Percentiles rank a stretch among this genome's conserved stretches.
phyloP scores from a whole-genome alignment of 257 asterid species.

The Fraxinus cuspidata region DNA sequence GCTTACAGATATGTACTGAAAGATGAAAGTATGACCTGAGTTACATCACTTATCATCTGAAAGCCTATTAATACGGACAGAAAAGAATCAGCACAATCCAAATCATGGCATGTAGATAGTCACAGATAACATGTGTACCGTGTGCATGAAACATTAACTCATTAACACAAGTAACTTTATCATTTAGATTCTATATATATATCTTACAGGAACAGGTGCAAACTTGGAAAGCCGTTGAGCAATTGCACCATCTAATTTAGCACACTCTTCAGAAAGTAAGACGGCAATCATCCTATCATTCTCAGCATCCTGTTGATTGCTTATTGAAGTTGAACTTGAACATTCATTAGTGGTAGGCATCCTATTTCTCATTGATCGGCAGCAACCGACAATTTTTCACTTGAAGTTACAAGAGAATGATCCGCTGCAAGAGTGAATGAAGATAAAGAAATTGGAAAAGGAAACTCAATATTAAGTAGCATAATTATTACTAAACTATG shows the following conservation, averaged over 20 bases:
- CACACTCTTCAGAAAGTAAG: conserved; percentile 60
- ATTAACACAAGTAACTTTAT: neutral
- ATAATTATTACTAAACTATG: neutral
- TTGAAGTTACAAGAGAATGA: neutral
- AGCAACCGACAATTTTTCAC: conserved; percentile 6
- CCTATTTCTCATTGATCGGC: conserved; percentile 43
- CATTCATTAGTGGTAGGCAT: conserved; percentile 30
- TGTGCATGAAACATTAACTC: conserved; percentile 14
- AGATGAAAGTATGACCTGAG: neutral
- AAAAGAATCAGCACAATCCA: neutral
- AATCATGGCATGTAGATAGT: neutral
- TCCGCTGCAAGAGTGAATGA: conserved; percentile 23
- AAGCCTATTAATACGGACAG: neutral
- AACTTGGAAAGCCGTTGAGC: conserved; percentile 58
- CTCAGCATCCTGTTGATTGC: conserved; percentile 52
- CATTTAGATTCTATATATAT: neutral
- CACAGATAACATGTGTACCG: neutral
- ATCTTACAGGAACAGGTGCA: conserved; percentile 61
- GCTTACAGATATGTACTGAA: neutral
- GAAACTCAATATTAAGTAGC: conserved; percentile 13
- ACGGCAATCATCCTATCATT: conserved; percentile 64
- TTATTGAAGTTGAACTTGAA: conserved; percentile 46
- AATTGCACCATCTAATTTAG: conserved; percentile 57
- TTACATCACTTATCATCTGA: neutral
- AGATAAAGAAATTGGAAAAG: conserved; percentile 1